Base-by-base conservation (phyloP, 2,329 filamentous ascomycete species). In the Curvularia sp. region DNA sequence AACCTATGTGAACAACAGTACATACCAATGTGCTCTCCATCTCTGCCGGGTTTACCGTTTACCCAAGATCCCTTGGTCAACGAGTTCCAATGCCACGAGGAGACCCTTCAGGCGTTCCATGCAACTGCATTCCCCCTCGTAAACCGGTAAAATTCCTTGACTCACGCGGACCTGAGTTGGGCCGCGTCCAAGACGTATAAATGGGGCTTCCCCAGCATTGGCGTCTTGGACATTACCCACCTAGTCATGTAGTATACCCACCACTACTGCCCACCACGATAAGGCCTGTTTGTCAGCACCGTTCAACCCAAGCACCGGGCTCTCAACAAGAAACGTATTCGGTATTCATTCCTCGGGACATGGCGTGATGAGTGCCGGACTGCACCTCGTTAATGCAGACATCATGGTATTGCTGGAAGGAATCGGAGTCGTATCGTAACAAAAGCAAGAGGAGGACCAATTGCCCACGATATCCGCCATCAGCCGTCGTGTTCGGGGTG, bases 361-460 rank as follows among this genome's bases (percentile, higher is more conserved):
- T 2, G 85, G 90, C 63, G 89, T 91, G 15, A 63, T 77, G 4
- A 86, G 87, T 35, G 78, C 93, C 12, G 87, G 90, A n/a, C 78
- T 80, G 60, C 90, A 88, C 61, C 85, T 94, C 1, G 83, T 93
- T 1, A 85, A 86, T 35, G 91, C 91, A 12, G 91, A 94, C 67
- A 84, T 94, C 0, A 91, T 41, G n/a, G 35, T n/a, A 15, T 38
- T 8, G 15, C 89, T 73, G 91, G 88, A 60, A 86, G 90, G 53
- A 92, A 91, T 74, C 86, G 91, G 5, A 87, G 1, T 91, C 88
- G 0, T 94, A 94, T 79, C n/a, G 86, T 93, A 80, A 83, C 86
- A 53, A 88, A 91, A 18, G 84, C 93, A 62, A 86, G 89, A 2
- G 83, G 88, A 69, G 87, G 88, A 2, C 88, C 90, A 1, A 83